Evolutionary conservation across 371 early-diverging fungal species (phyloP).

Genomic region (Thermomucor indicae-seudaticae): DNA sequence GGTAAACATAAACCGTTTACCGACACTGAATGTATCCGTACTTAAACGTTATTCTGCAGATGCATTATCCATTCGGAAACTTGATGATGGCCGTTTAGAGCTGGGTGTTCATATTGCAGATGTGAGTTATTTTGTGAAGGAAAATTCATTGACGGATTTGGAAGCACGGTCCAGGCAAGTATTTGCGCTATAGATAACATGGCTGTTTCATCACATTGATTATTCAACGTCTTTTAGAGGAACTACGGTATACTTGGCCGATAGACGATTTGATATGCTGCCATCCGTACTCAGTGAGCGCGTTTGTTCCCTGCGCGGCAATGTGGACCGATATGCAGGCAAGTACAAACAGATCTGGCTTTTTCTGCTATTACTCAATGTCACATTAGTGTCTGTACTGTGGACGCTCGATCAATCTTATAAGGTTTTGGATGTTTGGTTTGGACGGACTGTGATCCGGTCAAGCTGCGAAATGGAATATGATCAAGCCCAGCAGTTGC

Average conservation of each 20-base stretch:
- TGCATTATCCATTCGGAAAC: conserved; percentile 75
- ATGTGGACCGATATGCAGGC: conserved; percentile 77
- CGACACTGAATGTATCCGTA: neutral
- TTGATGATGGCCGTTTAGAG: conserved; percentile 55
- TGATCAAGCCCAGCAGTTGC: conserved; percentile 88
- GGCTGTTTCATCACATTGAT: neutral
- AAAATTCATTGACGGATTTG: conserved; percentile 76
- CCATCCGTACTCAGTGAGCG: conserved; percentile 92
- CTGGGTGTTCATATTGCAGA: conserved; percentile 98
- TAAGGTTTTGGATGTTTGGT: conserved; percentile 58
- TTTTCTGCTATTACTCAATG: neutral
- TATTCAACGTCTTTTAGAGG: conserved; percentile 55
- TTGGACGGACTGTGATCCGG: conserved; percentile 81
- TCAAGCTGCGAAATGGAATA: conserved; percentile 84
- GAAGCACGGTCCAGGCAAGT: conserved; percentile 72
- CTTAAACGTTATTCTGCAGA: conserved; percentile 49
- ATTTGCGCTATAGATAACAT: neutral
- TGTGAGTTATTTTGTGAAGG: conserved; percentile 88
- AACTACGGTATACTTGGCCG: conserved; percentile 93
- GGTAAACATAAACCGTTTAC: conserved; percentile 13
- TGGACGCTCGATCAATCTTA: conserved; percentile 59
- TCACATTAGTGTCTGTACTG: conserved; percentile 67
- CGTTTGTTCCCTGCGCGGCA: conserved; percentile 80
- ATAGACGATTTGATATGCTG: conserved; percentile 96
- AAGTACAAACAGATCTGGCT: conserved; percentile 4